Evolutionary conservation across 306 rosid species (phyloP).

Genomic region (Vigna nakashimae): DNA sequence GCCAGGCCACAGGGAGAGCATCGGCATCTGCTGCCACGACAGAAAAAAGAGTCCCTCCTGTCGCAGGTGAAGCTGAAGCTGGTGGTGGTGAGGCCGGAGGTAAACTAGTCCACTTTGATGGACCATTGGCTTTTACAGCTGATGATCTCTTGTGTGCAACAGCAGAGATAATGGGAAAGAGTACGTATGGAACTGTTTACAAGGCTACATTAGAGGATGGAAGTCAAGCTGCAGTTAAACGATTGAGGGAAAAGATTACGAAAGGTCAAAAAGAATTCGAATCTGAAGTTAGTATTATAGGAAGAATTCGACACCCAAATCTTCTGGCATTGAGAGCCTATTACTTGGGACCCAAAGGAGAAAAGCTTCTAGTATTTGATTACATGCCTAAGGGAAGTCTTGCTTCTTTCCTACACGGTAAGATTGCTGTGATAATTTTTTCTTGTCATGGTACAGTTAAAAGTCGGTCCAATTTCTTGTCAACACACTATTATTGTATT

Average conservation of each 20-base stretch:
- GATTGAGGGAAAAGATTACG: conserved; percentile 88
- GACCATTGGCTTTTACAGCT: conserved; percentile 79
- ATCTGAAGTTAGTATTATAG: conserved; percentile 71
- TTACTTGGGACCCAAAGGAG: conserved; percentile 90
- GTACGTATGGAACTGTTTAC: conserved; percentile 93
- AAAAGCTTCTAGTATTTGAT: conserved; percentile 89
- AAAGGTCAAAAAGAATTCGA: conserved; percentile 85
- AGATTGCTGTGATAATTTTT: conserved; percentile 16
- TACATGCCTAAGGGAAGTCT: conserved; percentile 85
- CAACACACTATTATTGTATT: background rate
- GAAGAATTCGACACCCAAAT: conserved; percentile 82
- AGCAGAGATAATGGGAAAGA: conserved; percentile 96
- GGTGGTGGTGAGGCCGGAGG: conserved; percentile 83
- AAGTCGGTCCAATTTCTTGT: background rate
- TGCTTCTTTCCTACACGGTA: conserved; percentile 84
- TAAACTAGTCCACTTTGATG: conserved; percentile 86
- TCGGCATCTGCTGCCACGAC: conserved; percentile 53
- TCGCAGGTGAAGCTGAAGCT: conserved; percentile 61
- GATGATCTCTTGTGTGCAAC: conserved; percentile 95
- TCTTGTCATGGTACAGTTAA: background rate
- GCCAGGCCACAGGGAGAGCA: conserved; percentile 48
- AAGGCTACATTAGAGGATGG: conserved; percentile 96
- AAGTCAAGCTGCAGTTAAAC: conserved; percentile 93
- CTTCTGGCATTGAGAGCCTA: conserved; percentile 84
- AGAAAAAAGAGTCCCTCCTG: conserved; percentile 65